Base-by-base conservation (phyloP, 108 stramenopile species). In the Aurantiochytrium sp. region DNA sequence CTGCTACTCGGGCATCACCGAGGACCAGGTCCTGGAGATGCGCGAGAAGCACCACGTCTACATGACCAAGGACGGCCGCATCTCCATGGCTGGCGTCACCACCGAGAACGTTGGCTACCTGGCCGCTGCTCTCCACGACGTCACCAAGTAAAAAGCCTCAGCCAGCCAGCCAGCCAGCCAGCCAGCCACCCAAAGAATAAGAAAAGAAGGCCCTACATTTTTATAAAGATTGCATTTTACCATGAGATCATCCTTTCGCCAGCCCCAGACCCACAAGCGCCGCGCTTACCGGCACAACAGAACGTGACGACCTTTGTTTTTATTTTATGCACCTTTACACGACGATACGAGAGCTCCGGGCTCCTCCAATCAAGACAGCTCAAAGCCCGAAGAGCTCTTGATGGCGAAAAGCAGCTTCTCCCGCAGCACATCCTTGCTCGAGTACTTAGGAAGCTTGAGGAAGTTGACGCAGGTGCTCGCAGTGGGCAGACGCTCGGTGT, bases 21-120 rank as follows among this genome's bases (percentile, higher is more conserved):
- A 91, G 41, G 98, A 96, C 39, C 96, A 97, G 96, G 96, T 96
- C 81, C 94, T 96, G 50, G 87, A 92, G 73, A 73, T 99, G 59
- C 95, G 95, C 15, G 86, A 88, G 30, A 94, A 98, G 42, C 95
- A 96, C 86, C 92, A 95, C 69, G 96, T 99, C 54, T 99, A 96
- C 88, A 89, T 97, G 68, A 99, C 99, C 4, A 90, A 91, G 22
- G 96, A 99, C 92, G 99, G 99, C 36, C 96, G 99, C 55, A 98
- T 99, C 88, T 96, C 95, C 87, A 94, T 99, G 91, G 99, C 99
- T 30, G 99, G 99, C 27, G 88, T 99, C 91, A 98, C 97, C 86
- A 91, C 94, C n/a, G 86, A 87, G 37, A 99, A 99, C 91, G 93
- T 98, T 55, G 93, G 95, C 54, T 97, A 98, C 88, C 93, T 99